Evolutionary conservation across 257 asterid genomes (phyloP), one percentile per base, ranked within the genome.

Genomic region (Plectranthus barbatus): DNA sequence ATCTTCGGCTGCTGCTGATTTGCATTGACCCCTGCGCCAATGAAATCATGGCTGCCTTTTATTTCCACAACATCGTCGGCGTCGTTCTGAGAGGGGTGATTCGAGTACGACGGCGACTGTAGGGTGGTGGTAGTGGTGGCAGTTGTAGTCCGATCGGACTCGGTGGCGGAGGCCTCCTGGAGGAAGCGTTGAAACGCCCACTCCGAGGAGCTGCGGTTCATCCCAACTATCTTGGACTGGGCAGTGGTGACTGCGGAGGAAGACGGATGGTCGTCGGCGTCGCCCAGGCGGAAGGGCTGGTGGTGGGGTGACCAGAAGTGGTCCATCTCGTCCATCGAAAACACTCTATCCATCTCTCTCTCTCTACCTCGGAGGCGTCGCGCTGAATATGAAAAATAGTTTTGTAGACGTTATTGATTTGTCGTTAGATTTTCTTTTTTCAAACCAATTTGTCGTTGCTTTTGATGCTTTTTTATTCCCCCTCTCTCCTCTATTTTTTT

Each of bases 121-220:
- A 52, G 13, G 23, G 37, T 9, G 39, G 70, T 46, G 31, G 34
- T 5, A 56, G 61, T 34, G n/a, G n/a, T n/a, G n/a, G n/a, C n/a
- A n/a, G n/a, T n/a, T n/a, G n/a, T n/a, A 33, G 67, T 57, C 26
- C 61, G 72, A 81, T 69, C 78, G 23, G 81, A 48, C 18, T 75
- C 81, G 46, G 85, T 62, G 21, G 75, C 81, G 46, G 85, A 64
- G 63, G 87, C 85, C 72, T 83, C 94, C 71, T 77, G 90, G 20
- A 90, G 85, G 77, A 84, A 90, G 14, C 88, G 86, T 65, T 90
- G 94, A 62, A 90, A 80, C 45, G 97, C 94, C 91, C 94, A 90
- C 45, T 90, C 97, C 12, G 97, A 90, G 0, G 84, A 70, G 83
- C 95, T 86, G 5, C 97, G 94, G 54, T 81, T 90, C 86, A 89